Evolutionary conservation across 2,329 filamentous ascomycete genomes (phyloP), one percentile per base, ranked within the genome.

Genomic region (Boeremia lycopersici): DNA sequence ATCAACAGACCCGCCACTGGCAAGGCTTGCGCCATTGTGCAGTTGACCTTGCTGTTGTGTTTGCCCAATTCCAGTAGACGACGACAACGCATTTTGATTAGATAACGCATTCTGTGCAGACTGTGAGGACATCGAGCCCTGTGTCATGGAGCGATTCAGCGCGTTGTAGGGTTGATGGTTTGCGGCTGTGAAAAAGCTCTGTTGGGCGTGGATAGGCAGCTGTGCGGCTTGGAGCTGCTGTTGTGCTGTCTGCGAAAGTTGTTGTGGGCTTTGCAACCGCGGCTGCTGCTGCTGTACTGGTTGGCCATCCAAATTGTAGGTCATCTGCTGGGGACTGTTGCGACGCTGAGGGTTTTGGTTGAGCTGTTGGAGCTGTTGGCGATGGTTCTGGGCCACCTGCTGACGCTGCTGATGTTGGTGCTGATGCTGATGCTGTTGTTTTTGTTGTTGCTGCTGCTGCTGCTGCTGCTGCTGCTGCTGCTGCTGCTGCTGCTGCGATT

Each of bases 351-450:
- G 54, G 15, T 19, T 47, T 36, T 64, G 65, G 8, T 65, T 65
- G 33, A 68, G 63, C 43, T 68, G 64, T 15, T 63, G 57, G 1
- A 67, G 51, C 25, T 68, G 65, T 30, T 67, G 65, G 12, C 62
- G 62, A 40, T 68, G 64, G 7, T 53, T 60, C 13, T 59, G 56
- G 2, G 51, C 41, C 6, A 50, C 23, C 17, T 63, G 63, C 12
- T 57, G 54, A 13, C 49, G 57, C 31, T 41, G 48, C 12, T 52
- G 62, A 6, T 60, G 61, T 13, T 61, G 59, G 29, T 63, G 59
- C 30, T 62, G 64, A 6, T 56, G 48, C 13, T 52, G 56, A 11
- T 29, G 30, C 8, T 35, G 38, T 25, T 47, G 34, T 7, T 38
- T 33, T 11, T 56, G 33, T 2, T 56, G 26, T 30, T 59, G 61